These are phyloP conservation scores for Axilococcus clingmanii DNA, from an alignment of 139 green algal species.

Conservation along the genomic window DNA sequence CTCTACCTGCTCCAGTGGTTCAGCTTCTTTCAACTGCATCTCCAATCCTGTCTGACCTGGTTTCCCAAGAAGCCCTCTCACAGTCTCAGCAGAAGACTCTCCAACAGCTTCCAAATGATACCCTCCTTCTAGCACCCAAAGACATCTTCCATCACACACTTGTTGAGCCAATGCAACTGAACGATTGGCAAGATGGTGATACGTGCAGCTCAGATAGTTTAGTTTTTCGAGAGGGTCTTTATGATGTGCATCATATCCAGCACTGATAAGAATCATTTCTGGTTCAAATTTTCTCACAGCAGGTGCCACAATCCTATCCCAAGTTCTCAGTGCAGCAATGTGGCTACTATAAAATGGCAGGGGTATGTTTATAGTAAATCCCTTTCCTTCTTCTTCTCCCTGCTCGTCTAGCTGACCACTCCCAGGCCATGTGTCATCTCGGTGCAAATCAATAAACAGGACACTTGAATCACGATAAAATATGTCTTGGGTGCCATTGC, in stretches of 20 bases:
- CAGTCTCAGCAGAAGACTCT: slow-evolving; percentile 56
- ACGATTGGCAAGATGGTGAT: slow-evolving; percentile 42
- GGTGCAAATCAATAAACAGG: slow-evolving; percentile 54
- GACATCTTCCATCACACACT: slow-evolving; percentile 51
- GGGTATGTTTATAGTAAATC: slow-evolving; percentile 69
- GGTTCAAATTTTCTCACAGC: slow-evolving; percentile 59
- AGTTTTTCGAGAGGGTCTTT: slow-evolving; percentile 74
- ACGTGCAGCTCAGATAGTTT: slow-evolving; percentile 62
- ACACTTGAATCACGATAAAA: slow-evolving; percentile 55
- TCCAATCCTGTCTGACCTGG: not conserved
- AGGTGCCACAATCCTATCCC: slow-evolving; percentile 52
- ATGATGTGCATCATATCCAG: slow-evolving; percentile 83
- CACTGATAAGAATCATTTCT: slow-evolving; percentile 75
- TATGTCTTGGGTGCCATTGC: slow-evolving; percentile 53
- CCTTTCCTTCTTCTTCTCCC: slow-evolving; percentile 18
- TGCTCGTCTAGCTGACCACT: slow-evolving; percentile 17
- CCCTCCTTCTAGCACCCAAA: slow-evolving; percentile 79
- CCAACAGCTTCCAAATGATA: slow-evolving; percentile 58
- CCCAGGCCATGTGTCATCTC: slow-evolving; percentile 23
- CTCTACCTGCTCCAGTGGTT: slow-evolving; percentile 14
- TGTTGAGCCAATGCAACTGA: slow-evolving; percentile 36
- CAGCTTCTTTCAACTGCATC: slow-evolving; percentile 27
- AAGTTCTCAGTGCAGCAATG: slow-evolving; percentile 33
- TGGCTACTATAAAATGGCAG: slow-evolving; percentile 39
- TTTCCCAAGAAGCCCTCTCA: slow-evolving; percentile 42